Evolutionary conservation across 2,329 filamentous ascomycete species (phyloP).

Genomic region (Chrysoporthe puriensis): DNA sequence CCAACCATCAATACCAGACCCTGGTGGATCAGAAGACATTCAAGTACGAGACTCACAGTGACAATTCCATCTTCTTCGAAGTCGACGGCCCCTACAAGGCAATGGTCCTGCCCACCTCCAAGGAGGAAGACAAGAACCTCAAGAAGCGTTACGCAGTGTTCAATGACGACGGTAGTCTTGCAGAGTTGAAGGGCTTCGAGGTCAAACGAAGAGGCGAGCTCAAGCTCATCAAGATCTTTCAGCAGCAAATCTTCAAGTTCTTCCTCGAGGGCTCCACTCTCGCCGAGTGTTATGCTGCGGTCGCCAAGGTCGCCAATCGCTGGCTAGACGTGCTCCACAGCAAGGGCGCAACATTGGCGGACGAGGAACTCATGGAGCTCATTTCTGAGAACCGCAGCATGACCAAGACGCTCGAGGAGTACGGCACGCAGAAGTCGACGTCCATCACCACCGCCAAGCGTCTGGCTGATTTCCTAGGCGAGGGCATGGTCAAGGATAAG

Average conservation of each 20-base stretch:
- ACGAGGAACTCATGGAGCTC: constrained; percentile 98
- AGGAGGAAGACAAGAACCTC: constrained; percentile 98
- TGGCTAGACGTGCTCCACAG: constrained; percentile 96
- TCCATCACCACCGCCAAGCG: constrained; percentile 98
- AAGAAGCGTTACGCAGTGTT: constrained; percentile 99
- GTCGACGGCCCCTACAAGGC: constrained; percentile 97
- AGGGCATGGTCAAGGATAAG: constrained; percentile 99
- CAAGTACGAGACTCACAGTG: constrained; percentile 95
- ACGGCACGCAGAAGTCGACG: constrained; percentile 92
- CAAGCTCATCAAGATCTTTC: constrained; percentile 99
- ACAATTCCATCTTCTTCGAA: constrained; percentile 99
- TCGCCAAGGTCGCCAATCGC: constrained; percentile 91
- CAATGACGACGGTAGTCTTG: constrained; percentile 94
- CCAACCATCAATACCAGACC: constrained; percentile 96
- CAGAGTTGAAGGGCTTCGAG: constrained; percentile 96
- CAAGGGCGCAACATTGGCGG: constrained; percentile 85
- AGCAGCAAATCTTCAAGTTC: constrained; percentile 99
- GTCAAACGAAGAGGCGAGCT: constrained; percentile 96
- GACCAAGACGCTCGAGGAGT: constrained; percentile 95
- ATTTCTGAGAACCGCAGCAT: constrained; percentile 99
- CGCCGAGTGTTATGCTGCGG: constrained; percentile 84
- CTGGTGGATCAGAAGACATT: constrained; percentile 77
- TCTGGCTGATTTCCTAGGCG: constrained; percentile 91
- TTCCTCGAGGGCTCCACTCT: constrained; percentile 91
- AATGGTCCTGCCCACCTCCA: constrained; percentile 96